These are phyloP conservation scores for Pythium diclinum DNA, from an alignment of 352 stramenopile species.

Conservation along the genomic window DNA sequence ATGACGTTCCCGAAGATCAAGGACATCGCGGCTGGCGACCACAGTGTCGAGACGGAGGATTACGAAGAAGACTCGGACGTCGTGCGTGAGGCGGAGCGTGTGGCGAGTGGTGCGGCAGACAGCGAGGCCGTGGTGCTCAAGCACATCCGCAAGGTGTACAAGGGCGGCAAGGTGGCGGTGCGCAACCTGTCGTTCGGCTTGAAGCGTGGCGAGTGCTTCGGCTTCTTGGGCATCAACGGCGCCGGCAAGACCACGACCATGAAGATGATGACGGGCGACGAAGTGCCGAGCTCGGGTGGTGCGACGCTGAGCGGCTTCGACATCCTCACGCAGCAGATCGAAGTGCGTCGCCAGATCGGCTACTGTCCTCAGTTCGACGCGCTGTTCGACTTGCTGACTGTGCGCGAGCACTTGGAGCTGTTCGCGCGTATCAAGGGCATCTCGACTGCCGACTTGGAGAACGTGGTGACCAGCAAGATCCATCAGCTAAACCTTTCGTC, in stretches of 20 bases:
- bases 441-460: too few relatives aligned
- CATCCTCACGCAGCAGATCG: conserved; percentile 67
- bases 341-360: too few relatives aligned
- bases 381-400: too few relatives aligned
- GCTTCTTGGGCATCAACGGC: conserved; percentile 94
- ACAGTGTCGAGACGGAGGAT: conserved; percentile 15
- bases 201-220: conserved; percentile 91
- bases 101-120: conserved; percentile 26
- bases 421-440: too few relatives aligned
- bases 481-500: conserved; percentile 69
- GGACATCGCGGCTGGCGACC: conserved; percentile 13
- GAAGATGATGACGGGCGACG: conserved; percentile 86
- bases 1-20: conserved; percentile 54
- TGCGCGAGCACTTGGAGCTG: too few relatives aligned
- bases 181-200: conserved; percentile 74
- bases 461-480: conserved; percentile 52
- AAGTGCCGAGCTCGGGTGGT: conserved; percentile 49
- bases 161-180: conserved; percentile 74
- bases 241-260: conserved; percentile 70
- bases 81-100: conserved; percentile 19
- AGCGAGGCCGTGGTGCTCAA: conserved; percentile 53
- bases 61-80: conserved; percentile 33
- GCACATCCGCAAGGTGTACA: conserved; percentile 86
- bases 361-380: too few relatives aligned
- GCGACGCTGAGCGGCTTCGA: conserved; percentile 68